These are phyloP conservation scores for Didymella pomorum DNA, from an alignment of 2,329 filamentous ascomycete genomes.

Conservation along the genomic window DNA sequence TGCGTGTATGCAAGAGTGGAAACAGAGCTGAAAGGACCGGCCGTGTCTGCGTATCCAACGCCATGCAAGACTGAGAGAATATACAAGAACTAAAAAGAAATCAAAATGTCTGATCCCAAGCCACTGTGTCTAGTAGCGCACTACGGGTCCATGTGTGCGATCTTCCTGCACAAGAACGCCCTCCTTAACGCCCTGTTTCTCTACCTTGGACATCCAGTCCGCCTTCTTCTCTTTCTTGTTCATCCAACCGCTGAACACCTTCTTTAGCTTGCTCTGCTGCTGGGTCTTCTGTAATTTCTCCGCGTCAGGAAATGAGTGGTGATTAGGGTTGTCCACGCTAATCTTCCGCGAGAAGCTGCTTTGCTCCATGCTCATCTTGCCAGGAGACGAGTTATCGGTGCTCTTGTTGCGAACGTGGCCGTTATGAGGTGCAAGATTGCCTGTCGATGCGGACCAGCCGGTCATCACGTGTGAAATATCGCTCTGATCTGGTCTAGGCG, in stretches of 20 bases:
- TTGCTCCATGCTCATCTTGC: constrained; percentile 39
- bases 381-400: constrained; percentile 25
- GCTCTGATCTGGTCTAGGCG: constrained; percentile 18
- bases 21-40: constrained; percentile 2
- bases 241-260: constrained; percentile 48
- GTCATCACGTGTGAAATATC: constrained; percentile 34
- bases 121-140: constrained; percentile 39
- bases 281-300: constrained; percentile 37
- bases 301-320: constrained; percentile 22
- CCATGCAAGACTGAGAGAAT: constrained; percentile 8
- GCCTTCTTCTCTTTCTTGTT: constrained; percentile 49
- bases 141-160: constrained; percentile 40
- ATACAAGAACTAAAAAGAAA: constrained; percentile 4
- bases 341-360: constrained; percentile 47
- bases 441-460: constrained; percentile 35
- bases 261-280: constrained; percentile 46
- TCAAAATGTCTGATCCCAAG: neutral
- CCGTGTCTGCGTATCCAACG: constrained; percentile 20
- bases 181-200: constrained; percentile 52
- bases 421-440: constrained; percentile 27
- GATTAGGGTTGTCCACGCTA: constrained; percentile 35
- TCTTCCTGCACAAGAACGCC: constrained; percentile 49
- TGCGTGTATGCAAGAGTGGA: constrained; percentile 6
- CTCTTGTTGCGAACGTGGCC: constrained; percentile 29
- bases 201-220: constrained; percentile 54